Base-by-base conservation (phyloP, 2,329 filamentous ascomycete genomes). In the Botrytis cinerea region DNA sequence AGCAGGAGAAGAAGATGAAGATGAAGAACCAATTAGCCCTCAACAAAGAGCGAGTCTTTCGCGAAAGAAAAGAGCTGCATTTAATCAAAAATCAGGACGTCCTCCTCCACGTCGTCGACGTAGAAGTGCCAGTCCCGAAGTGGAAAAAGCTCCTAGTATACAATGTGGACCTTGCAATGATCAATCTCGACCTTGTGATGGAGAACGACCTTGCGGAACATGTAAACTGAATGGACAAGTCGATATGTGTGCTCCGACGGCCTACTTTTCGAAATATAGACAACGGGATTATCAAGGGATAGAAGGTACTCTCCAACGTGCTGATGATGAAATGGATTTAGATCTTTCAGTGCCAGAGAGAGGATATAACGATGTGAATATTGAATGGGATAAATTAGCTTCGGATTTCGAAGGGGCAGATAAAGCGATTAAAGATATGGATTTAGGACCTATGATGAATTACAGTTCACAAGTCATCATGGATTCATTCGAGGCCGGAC, bases 121-220 rank as follows among this genome's bases (percentile, higher is more conserved):
- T 2, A 18, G 35, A 54, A 57, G 48, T 6, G 46, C 35, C 4
- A 68, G 66, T 22, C 48, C 66, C 18, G 35, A 43, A 14, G 1
- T 16, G 5, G 35, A 28, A 8, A 22, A 4, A 10, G 8, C n/a
- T 4, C 25, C 25, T 16, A 57, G 22, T 28, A 57, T 22, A 14
- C 35, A 43, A 57, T 68, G 66, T 28, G 5, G 2, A 9, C 70
- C 61, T 25, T 72, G 70, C n/a, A 57, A 32, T 38, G 45, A 66
- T 43, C 70, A 32, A 54, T 35, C 70, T 14, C 32, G 46, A 8
- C 60, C 66, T 16, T 72, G 70, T 12, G 70, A 72, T 35, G 70
- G 60, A 14, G 38, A 54, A 25, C 35, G 18, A 35, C 60, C 60
- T 45, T 72, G 70, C 7, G 46, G 60, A 51, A 54, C 70, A 4